Evolutionary conservation across 371 early-diverging fungal species (phyloP), one percentile per base, ranked within the genome.

Genomic region (Rhizopus sp.): DNA sequence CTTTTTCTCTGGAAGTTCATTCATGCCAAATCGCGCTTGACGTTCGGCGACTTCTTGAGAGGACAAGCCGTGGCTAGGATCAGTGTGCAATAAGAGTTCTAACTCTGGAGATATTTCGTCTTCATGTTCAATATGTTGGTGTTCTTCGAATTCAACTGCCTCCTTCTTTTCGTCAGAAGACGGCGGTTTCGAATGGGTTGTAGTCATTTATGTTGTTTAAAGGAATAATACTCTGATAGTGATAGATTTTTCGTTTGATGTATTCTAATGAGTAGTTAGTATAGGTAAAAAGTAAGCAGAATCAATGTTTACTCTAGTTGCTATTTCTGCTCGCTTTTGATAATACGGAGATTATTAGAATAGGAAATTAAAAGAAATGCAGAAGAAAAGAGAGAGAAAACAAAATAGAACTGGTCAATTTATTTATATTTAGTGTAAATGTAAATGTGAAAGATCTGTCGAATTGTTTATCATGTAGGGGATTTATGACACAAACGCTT

Each of bases 1-100:
- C 73, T 89, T 91, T 61, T 83, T 81, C 65, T 94, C 96, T 5
- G 89, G 81, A 33, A 95, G 63, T 64, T 89, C 83, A 59, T 89
- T 89, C 29, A 66, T 63, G 42, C 90, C 90, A 63, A 87, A 89
- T 40, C 62, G 60, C 5, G 67, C 72, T 29, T 78, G 64, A 59
- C 90, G 83, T 57, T 78, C 77, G n/a, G 66, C 70, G 4, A 78
- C 86, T 66, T 88, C 89, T 5, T 66, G 64, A 10, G 73, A 51
- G 8, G 85, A 73, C 57, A 89, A 63, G 53, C 90, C 90, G 9
- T 69, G 62, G 46, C 62, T 66, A 34, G 86, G 85, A 58, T 88
- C 81, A 8, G 90, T 88, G 10, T 88, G 82, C 33, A 90, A 66
- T 34, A 88, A 65, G 4, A 78, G 77, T 63, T 88, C 89, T 31